These are phyloP conservation scores for Primulina eburnea DNA, from an alignment of 257 asterid species.

Conservation along the genomic window DNA sequence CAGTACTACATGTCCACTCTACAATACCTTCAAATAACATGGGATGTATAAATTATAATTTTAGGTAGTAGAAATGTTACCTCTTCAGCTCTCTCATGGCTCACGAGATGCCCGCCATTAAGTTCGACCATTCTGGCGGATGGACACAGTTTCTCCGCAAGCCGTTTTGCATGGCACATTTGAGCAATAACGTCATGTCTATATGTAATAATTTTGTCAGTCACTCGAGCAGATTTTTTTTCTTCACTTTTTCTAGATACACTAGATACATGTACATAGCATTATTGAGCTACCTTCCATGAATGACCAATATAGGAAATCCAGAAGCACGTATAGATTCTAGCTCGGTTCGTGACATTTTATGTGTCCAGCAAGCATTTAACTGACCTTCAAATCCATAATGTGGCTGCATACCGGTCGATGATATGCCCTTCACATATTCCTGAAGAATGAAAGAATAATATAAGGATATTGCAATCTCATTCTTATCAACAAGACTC, in stretches of 20 bases:
- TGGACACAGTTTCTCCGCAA: conserved; percentile 79
- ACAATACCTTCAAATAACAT: not conserved
- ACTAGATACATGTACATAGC: not conserved
- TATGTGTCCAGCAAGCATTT: conserved; percentile 97
- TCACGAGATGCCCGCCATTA: conserved; percentile 91
- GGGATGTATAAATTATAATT: not conserved
- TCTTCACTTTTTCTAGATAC: not conserved
- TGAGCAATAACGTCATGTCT: conserved; percentile 94
- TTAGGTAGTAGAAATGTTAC: conserved; percentile 30
- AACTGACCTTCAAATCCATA: conserved; percentile 91
- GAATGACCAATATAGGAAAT: conserved; percentile 82
- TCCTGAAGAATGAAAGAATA: conserved; percentile 49
- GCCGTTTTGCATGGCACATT: conserved; percentile 78
- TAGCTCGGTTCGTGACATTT: conserved; percentile 53
- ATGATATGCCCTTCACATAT: conserved; percentile 80
- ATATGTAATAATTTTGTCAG: conserved; percentile 25
- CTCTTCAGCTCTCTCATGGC: conserved; percentile 96
- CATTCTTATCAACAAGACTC: not conserved
- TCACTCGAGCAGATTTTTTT: conserved; percentile 1
- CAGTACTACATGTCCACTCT: not conserved
- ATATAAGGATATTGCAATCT: not conserved
- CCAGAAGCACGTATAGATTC: conserved; percentile 67
- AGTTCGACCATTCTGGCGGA: conserved; percentile 94
- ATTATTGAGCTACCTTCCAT: conserved; percentile 67
- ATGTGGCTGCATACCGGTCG: conserved; percentile 89